Percentiles rank a stretch among this genome's conserved stretches.
phyloP scores from a whole-genome alignment of 345 rosid genomes.

The Clarkia xantiana region DNA sequence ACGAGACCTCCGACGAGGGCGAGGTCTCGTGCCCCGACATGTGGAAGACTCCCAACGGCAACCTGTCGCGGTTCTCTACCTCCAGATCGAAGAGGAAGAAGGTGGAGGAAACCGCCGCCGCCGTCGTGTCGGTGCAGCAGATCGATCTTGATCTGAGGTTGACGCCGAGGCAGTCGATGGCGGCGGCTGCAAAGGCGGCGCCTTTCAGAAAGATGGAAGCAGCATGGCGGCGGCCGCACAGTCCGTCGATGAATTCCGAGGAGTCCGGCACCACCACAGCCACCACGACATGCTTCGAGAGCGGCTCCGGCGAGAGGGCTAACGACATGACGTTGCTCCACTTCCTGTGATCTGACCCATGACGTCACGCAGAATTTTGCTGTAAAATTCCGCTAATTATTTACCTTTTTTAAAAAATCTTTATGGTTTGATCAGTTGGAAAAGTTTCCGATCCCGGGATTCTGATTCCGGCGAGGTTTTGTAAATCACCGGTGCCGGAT shows the following conservation, averaged over 20 bases:
- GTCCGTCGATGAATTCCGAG: conserved; percentile 6
- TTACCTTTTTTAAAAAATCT: background rate
- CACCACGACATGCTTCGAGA: conserved; percentile 1
- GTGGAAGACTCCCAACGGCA: conserved; percentile 11
- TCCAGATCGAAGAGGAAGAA: conserved; percentile 52
- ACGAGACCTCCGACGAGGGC: conserved; percentile 55
- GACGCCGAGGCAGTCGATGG: conserved; percentile 17
- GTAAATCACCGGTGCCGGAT: conserved; percentile 37
- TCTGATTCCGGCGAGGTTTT: conserved; percentile 32
- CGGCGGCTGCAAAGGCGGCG: background rate
- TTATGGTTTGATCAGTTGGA: conserved; percentile 3
- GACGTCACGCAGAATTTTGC: no score
- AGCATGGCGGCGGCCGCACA: background rate
- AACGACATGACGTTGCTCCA: background rate
- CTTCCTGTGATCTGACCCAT: no score
- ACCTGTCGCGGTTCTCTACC: conserved; percentile 44
- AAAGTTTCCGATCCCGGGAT: conserved; percentile 17
- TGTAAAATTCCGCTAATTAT: no score
- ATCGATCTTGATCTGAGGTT: conserved; percentile 64
- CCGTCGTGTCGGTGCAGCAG: conserved; percentile 10
- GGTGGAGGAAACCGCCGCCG: conserved; percentile 5
- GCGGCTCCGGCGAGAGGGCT: background rate
- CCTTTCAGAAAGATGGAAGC: background rate
- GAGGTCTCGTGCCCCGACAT: conserved; percentile 33
- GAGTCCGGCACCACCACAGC: conserved; percentile 2